These are phyloP conservation scores for Sporothrix pseudoabietina DNA, from an alignment of 2,329 filamentous ascomycete species.

Conservation along the genomic window DNA sequence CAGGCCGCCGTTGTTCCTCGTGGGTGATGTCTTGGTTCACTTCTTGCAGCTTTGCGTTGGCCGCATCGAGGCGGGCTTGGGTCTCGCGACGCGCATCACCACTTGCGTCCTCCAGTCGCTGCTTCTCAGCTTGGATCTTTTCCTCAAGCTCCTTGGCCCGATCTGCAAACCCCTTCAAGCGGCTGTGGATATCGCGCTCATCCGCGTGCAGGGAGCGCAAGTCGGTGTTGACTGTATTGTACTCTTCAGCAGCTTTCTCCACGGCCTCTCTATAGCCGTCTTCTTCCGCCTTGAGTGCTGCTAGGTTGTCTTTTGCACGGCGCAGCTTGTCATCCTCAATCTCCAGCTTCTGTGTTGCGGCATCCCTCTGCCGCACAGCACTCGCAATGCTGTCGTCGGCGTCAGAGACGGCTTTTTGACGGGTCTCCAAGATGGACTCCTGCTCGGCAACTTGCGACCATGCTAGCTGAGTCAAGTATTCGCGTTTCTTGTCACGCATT, in stretches of 20 bases:
- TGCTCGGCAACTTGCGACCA: slow-evolving; percentile 85
- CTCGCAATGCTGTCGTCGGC: slow-evolving; percentile 51
- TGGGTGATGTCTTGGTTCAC: slow-evolving; percentile 45
- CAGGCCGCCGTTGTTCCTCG: slow-evolving; percentile 38
- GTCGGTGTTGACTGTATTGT: slow-evolving; percentile 44
- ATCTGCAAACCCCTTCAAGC: slow-evolving; percentile 56
- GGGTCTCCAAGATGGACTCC: slow-evolving; percentile 56
- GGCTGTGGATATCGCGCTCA: slow-evolving; percentile 65
- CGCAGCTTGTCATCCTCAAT: slow-evolving; percentile 50
- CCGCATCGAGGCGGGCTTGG: slow-evolving; percentile 58
- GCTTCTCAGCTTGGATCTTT: slow-evolving; percentile 58
- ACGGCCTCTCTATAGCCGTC: slow-evolving; percentile 51
- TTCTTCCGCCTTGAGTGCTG: slow-evolving; percentile 51
- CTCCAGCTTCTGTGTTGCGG: slow-evolving; percentile 55
- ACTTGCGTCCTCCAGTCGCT: slow-evolving; percentile 66
- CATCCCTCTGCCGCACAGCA: slow-evolving; percentile 42
- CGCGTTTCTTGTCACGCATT: slow-evolving; percentile 62
- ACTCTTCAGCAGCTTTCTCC: slow-evolving; percentile 53
- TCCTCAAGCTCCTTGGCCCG: slow-evolving; percentile 50
- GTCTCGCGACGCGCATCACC: slow-evolving; percentile 65
- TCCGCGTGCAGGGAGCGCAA: slow-evolving; percentile 53
- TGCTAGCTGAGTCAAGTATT: slow-evolving; percentile 68
- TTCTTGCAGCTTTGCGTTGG: slow-evolving; percentile 53
- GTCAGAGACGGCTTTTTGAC: slow-evolving; percentile 44
- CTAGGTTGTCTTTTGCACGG: slow-evolving; percentile 45